Evolutionary conservation across 2,329 filamentous ascomycete species (phyloP).

Genomic region (Incumbomyces delicatus): DNA sequence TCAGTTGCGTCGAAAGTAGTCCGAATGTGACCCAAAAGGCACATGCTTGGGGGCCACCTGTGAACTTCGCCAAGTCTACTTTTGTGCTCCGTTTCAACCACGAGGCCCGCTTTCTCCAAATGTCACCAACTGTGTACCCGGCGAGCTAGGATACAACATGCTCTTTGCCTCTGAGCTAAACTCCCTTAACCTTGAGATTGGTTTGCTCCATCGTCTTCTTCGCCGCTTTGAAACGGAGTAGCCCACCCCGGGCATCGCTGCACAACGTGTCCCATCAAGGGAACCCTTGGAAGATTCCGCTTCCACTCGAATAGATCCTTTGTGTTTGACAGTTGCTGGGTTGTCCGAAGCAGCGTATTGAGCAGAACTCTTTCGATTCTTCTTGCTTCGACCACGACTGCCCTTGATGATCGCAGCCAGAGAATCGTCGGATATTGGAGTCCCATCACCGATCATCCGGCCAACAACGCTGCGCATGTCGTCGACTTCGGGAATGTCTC

Average conservation of each 20-base stretch:
- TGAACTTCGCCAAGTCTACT: not conserved
- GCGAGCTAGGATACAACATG: slow-evolving; percentile 1
- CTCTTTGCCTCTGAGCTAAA: slow-evolving; percentile 20
- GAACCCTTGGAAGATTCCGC: no score
- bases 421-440: slow-evolving; percentile 2
- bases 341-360: slow-evolving; percentile 13
- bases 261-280: no score
- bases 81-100: not conserved
- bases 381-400: slow-evolving; percentile 3
- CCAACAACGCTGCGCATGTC: slow-evolving; percentile 19
- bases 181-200: slow-evolving; percentile 19
- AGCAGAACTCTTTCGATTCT: slow-evolving; percentile 1
- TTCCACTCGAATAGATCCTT: slow-evolving; percentile 2
- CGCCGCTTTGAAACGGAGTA: not conserved
- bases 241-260: no score
- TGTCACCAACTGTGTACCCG: not conserved
- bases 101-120: not conserved
- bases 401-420: slow-evolving; percentile 4
- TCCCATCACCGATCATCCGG: slow-evolving; percentile 19
- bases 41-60: not conserved
- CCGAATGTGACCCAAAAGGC: no score
- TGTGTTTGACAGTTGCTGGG: slow-evolving; percentile 15
- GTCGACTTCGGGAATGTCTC: slow-evolving; percentile 18
- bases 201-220: slow-evolving; percentile 22
- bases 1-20: no score